These are phyloP conservation scores for Trifolium pratense DNA, from an alignment of 306 rosid species.

Conservation along the genomic window DNA sequence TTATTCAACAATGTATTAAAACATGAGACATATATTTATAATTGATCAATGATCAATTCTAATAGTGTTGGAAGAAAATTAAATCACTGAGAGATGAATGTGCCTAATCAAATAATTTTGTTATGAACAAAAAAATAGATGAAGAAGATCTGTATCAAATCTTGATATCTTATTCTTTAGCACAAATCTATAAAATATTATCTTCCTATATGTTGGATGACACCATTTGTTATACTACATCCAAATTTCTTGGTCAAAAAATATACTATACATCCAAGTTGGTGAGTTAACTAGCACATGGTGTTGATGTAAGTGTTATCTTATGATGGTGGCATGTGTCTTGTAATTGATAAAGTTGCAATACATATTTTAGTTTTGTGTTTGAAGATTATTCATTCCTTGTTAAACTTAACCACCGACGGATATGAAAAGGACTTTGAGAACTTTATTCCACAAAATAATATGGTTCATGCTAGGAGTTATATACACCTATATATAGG, in stretches of 20 bases:
- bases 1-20: no score
- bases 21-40: neutral
- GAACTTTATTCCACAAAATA: neutral
- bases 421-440: neutral
- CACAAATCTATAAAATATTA: neutral
- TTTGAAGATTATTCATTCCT: neutral
- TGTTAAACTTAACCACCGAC: neutral
- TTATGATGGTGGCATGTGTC: no score
- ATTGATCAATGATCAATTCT: neutral
- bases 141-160: no score
- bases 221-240: conserved; percentile 14
- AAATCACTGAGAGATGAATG: neutral
- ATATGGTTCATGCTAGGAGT: neutral
- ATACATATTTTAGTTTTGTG: no score
- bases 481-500: neutral
- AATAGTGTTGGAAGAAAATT: neutral
- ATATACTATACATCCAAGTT: no score
- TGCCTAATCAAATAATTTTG: neutral
- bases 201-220: neutral
- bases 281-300: no score
- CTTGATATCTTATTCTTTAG: no score
- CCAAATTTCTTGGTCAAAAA: no score
- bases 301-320: no score
- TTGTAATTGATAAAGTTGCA: no score
- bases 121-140: no score